Percentiles rank a stretch among this genome's conserved stretches.
These are phyloP conservation scores for Kentomonas sorsogonicus DNA, from an alignment of 208 protist genomes.

Conservation along the genomic window DNA sequence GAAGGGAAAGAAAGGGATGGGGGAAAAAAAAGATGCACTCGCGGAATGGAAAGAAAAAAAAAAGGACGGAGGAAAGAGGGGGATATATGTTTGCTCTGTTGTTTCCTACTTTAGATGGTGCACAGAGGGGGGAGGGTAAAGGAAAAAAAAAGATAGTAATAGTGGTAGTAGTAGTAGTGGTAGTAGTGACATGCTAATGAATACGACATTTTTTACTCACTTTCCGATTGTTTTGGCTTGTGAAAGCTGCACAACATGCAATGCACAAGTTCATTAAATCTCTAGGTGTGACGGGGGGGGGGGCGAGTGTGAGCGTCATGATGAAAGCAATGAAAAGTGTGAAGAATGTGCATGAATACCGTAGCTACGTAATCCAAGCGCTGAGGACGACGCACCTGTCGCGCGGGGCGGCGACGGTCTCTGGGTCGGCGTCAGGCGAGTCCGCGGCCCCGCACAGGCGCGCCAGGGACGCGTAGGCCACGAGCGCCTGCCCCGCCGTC, in stretches of 20 bases:
- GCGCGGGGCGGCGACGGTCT: conserved; percentile 13
- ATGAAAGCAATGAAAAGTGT: too few relatives aligned
- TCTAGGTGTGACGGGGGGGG: too few relatives aligned
- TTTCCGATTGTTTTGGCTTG: too few relatives aligned
- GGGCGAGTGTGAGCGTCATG: too few relatives aligned
- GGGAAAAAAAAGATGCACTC: background rate
- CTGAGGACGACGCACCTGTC: conserved; percentile 15
- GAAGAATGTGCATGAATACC: too few relatives aligned
- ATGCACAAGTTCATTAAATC: too few relatives aligned
- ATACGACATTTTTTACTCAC: too few relatives aligned
- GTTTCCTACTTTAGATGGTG: background rate
- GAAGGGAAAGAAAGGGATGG: conserved; percentile 2
- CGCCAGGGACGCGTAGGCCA: conserved; percentile 28
- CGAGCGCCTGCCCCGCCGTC: conserved; percentile 55
- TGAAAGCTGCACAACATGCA: too few relatives aligned
- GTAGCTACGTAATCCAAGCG: background rate
- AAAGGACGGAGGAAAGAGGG: conserved; percentile 9
- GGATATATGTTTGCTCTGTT: background rate
- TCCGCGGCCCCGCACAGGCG: background rate
- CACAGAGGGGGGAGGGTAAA: background rate
- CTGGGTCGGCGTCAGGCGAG: background rate
- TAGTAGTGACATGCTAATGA: background rate
- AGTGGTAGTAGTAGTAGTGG: background rate
- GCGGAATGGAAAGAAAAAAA: background rate
- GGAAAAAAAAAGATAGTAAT: background rate